Evolutionary conservation across 345 rosid genomes (phyloP).

Genomic region (Salix suchowensis): DNA sequence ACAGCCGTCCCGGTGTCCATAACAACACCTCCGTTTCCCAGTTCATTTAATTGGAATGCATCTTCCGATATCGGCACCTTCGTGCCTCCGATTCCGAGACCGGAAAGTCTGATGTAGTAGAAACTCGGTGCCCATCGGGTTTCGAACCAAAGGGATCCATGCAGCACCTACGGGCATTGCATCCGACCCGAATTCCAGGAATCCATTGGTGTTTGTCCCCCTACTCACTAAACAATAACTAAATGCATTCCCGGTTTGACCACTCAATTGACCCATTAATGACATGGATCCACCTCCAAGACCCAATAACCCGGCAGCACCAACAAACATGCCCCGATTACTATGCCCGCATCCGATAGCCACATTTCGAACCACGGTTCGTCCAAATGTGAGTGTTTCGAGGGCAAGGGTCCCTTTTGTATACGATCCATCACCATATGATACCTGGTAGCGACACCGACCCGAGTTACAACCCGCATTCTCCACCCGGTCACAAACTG

Average conservation of each 20-base stretch:
- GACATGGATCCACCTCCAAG: slow-evolving; percentile 92
- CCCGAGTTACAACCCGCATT: slow-evolving; percentile 72
- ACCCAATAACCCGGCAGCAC: slow-evolving; percentile 90
- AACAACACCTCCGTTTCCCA: slow-evolving; percentile 81
- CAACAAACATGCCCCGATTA: slow-evolving; percentile 88
- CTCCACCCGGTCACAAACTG: slow-evolving; percentile 71
- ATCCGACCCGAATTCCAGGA: slow-evolving; percentile 68
- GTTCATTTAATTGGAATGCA: slow-evolving; percentile 41
- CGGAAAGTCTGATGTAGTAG: slow-evolving; percentile 72
- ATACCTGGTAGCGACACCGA: slow-evolving; percentile 78
- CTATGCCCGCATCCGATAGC: slow-evolving; percentile 94
- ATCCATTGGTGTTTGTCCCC: slow-evolving; percentile 62
- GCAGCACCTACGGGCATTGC: slow-evolving; percentile 84
- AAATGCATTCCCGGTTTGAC: slow-evolving; percentile 87
- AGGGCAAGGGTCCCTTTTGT: slow-evolving; percentile 84
- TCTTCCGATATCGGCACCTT: slow-evolving; percentile 56
- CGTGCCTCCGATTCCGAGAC: slow-evolving; percentile 76
- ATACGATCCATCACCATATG: slow-evolving; percentile 92
- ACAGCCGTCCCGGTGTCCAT: slow-evolving; percentile 99
- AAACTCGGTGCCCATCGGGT: slow-evolving; percentile 74
- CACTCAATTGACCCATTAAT: slow-evolving; percentile 75
- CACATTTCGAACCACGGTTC: slow-evolving; percentile 51
- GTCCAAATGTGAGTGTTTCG: slow-evolving; percentile 74
- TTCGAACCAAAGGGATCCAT: slow-evolving; percentile 81
- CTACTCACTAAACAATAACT: slow-evolving; percentile 82